A percentile compares a stretch with the other conserved stretches of the same genome.
Evolutionary conservation across 495 filamentous ascomycete genomes (phyloP).

Genomic region (Penicillium cataractarum): DNA sequence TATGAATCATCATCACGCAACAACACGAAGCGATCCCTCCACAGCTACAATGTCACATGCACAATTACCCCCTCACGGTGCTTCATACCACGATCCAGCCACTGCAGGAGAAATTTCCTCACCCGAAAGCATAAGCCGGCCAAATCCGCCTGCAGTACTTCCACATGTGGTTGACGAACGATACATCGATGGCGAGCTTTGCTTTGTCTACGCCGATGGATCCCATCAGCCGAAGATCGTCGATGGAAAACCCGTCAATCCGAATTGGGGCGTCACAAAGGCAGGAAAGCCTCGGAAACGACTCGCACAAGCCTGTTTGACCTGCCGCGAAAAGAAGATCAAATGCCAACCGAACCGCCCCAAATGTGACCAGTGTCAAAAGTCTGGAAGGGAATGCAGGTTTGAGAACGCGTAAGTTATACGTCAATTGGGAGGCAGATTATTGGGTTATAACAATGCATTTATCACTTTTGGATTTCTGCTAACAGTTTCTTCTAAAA

Average conservation of each 20-base stretch:
- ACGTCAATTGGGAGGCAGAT: neutral
- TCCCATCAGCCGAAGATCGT: slow-evolving; percentile 81
- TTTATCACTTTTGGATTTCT: neutral
- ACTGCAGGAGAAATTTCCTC: slow-evolving; percentile 24
- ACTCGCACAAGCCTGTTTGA: slow-evolving; percentile 84
- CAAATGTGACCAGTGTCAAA: slow-evolving; percentile 87
- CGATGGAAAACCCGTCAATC: slow-evolving; percentile 84
- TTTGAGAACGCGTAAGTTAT: slow-evolving; percentile 83
- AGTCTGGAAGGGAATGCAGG: slow-evolving; percentile 80
- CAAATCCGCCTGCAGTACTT: slow-evolving; percentile 27
- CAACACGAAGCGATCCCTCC: slow-evolving; percentile 31
- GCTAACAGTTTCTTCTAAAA: slow-evolving; percentile 27
- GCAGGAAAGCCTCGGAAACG: slow-evolving; percentile 89
- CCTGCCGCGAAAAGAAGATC: slow-evolving; percentile 95
- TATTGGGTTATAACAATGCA: neutral
- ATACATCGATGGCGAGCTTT: slow-evolving; percentile 71
- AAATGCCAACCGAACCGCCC: slow-evolving; percentile 89
- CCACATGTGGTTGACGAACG: slow-evolving; percentile 54
- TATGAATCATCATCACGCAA: slow-evolving; percentile 18
- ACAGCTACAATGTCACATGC: slow-evolving; percentile 19
- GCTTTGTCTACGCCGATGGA: slow-evolving; percentile 88
- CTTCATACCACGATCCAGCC: slow-evolving; percentile 23
- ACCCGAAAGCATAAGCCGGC: slow-evolving; percentile 25
- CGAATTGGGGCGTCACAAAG: slow-evolving; percentile 91
- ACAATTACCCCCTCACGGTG: slow-evolving; percentile 19